Evolutionary conservation across 1,139 yeast species (phyloP), one percentile per base, ranked within the genome.

Genomic region (Kurtzmaniella natalensis): DNA sequence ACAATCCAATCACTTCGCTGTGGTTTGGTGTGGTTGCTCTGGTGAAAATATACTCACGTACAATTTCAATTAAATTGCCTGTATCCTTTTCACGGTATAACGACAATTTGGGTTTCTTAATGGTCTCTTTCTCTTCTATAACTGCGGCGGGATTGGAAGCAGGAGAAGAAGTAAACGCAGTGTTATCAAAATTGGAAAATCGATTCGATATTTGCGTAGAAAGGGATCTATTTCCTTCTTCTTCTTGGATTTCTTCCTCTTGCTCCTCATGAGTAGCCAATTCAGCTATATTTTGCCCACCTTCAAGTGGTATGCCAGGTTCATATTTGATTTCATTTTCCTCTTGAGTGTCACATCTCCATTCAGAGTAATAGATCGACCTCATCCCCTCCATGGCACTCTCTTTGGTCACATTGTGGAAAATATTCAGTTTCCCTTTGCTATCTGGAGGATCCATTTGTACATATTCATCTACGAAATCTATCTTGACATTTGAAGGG

Each of bases 401-500:
- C 13, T 23, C 14, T 11, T 4, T 14, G 8, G 26, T 23, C 3
- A 23, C 15, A 13, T 23, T 23, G 8, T 23, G 14, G 4, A 16
- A 23, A 8, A 23, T 23, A 4, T 11, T n/a, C 14, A 11, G 7
- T 23, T 23, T 14, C 15, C 5, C 16, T 9, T 4, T n/a, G 5
- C 9, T 10, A n/a, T 23, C 16, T 10, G 26, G 14, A 5, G 9
- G 35, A 11, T 45, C 41, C 8, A 50, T 38, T 28, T 51, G 49
- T 24, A 61, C 46, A 19, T 40, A 34, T n/a, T 57, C 54, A 22
- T 64, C 58, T 1, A 63, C 54, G 32, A 66, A 61, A 47, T 81
- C 79, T 9, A 81, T 50, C 31, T 64, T 64, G 8, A 71, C 60
- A 27, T 60, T 51, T 13, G 9, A 11, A 4, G 57, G 49, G 7